These are phyloP conservation scores for Helenozyma baotianmanensis DNA, from an alignment of 805 yeast species.

Conservation along the genomic window DNA sequence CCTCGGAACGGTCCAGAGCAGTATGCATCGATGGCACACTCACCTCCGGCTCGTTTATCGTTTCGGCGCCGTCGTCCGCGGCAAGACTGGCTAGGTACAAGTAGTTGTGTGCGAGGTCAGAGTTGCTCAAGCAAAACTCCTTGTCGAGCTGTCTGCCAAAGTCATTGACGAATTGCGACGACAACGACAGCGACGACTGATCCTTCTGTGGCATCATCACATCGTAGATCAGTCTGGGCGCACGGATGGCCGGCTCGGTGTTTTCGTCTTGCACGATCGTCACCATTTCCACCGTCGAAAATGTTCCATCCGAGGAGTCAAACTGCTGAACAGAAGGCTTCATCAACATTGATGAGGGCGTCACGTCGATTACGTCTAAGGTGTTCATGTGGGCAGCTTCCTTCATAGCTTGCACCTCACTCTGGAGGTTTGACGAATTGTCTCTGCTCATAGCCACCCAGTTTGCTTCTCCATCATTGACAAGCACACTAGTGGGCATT, in stretches of 20 bases:
- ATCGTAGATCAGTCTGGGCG: conserved; percentile 2
- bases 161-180: conserved; percentile 24
- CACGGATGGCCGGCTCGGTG: background rate
- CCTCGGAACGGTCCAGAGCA: no score
- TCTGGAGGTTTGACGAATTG: conserved; percentile 20
- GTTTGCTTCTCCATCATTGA: conserved; percentile 18
- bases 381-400: conserved; percentile 15
- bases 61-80: no score
- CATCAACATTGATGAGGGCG: background rate
- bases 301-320: conserved; percentile 5
- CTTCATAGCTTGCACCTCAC: conserved; percentile 20
- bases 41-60: no score
- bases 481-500: conserved; percentile 13
- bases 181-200: conserved; percentile 21
- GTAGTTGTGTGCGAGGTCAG: no score
- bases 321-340: conserved; percentile 1
- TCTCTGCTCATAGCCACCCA: conserved; percentile 24
- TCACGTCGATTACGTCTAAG: conserved; percentile 4
- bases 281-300: conserved; percentile 6
- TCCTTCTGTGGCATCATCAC: conserved; percentile 7
- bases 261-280: conserved; percentile 1
- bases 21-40: no score
- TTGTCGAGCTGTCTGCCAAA: conserved; percentile 20
- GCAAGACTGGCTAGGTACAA: no score
- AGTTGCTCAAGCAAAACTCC: conserved; percentile 19